A percentile compares a stretch with the other conserved stretches of the same genome.
phyloP scores from a whole-genome alignment of 345 rosid genomes.

The Combretum micranthum region DNA sequence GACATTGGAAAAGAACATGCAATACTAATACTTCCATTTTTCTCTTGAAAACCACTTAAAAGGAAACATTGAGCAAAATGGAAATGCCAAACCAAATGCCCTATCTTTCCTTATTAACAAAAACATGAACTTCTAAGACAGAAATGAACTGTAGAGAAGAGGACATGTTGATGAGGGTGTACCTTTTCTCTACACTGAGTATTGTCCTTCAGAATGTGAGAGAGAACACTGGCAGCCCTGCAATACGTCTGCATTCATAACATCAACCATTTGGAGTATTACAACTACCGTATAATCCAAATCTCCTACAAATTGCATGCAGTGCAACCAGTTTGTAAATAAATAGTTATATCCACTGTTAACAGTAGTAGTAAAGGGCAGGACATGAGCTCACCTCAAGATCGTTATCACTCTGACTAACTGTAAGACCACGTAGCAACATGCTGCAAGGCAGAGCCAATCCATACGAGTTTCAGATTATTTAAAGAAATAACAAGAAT shows the following conservation, averaged over 20 bases:
- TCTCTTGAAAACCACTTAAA: too few relatives aligned
- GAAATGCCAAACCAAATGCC: not conserved
- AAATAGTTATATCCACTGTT: not conserved
- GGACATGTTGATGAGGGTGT: constrained; percentile 9
- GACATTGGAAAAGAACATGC: too few relatives aligned
- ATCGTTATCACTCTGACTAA: constrained; percentile 82
- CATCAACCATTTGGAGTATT: not conserved
- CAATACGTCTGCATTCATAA: constrained; percentile 66
- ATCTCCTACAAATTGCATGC: not conserved
- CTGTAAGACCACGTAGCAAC: constrained; percentile 78
- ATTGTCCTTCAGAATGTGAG: constrained; percentile 79
- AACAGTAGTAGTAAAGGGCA: too few relatives aligned
- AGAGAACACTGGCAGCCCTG: constrained; percentile 94
- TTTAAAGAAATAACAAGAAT: not conserved
- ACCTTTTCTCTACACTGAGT: constrained; percentile 86
- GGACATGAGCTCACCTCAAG: constrained; percentile 61
- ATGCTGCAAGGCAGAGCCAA: constrained; percentile 48
- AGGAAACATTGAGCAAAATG: too few relatives aligned
- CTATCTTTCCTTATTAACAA: too few relatives aligned
- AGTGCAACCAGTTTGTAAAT: not conserved
- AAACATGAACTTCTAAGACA: too few relatives aligned
- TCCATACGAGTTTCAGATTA: not conserved
- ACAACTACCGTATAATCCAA: not conserved
- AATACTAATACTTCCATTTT: too few relatives aligned
- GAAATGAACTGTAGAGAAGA: too few relatives aligned